Conservation (phyloP, 1,284 basidiomycete species). For the Pyrrhoderma lamaoense region DNA sequence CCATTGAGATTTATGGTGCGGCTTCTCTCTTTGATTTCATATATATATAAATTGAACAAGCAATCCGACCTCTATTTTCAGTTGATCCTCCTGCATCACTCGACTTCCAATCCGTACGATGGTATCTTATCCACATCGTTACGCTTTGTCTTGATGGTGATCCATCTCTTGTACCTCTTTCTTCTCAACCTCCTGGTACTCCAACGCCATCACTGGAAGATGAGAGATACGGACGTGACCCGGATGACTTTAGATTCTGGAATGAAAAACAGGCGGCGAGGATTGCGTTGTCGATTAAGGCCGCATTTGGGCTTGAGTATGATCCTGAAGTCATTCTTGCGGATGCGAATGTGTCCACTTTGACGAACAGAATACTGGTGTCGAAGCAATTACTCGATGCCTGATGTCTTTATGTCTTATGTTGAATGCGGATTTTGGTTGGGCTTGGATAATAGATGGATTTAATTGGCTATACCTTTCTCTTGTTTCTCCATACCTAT, state of each 20-base stretch:
- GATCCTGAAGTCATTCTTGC: conserved; percentile 86
- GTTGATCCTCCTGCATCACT: conserved; percentile 61
- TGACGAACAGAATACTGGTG: conserved; percentile 79
- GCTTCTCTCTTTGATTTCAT: conserved; percentile 13
- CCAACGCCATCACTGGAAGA: conserved; percentile 19
- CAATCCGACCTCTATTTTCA: conserved; percentile 24
- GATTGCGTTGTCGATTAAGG: conserved; percentile 72
- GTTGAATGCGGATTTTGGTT: too few relatives aligned
- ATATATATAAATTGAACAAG: background rate
- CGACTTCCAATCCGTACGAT: conserved; percentile 57
- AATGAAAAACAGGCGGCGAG: conserved; percentile 81
- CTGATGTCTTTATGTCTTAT: too few relatives aligned
- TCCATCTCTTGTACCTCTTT: conserved; percentile 71
- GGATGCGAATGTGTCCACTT: conserved; percentile 80
- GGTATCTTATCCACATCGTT: conserved; percentile 69
- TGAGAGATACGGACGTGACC: conserved; percentile 49
- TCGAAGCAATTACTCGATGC: conserved; percentile 59
- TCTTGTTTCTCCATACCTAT: too few relatives aligned
- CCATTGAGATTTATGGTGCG: conserved; percentile 84
- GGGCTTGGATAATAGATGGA: too few relatives aligned
- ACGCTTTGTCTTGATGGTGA: conserved; percentile 83
- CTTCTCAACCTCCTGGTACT: conserved; percentile 39
- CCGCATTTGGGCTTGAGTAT: conserved; percentile 84
- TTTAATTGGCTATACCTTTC: too few relatives aligned
- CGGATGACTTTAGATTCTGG: conserved; percentile 95